Conservation (phyloP, 2,329 filamentous ascomycete genomes). For the Fusarium torulosum region DNA sequence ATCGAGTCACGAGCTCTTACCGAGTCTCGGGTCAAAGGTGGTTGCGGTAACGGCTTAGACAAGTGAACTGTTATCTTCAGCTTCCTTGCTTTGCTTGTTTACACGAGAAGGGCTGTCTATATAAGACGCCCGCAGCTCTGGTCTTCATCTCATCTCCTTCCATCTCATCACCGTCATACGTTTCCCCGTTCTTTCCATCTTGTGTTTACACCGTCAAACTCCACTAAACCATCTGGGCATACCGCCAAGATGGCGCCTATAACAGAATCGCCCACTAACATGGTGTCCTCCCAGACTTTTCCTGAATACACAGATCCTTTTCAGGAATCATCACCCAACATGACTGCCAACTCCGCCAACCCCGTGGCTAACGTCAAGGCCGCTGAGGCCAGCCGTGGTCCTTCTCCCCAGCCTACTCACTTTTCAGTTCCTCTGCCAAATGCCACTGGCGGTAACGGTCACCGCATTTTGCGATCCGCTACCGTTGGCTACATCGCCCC, state of each 20-base stretch:
- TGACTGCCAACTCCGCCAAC: slow-evolving; percentile 56
- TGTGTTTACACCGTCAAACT: slow-evolving; percentile 26
- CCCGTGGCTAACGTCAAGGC: slow-evolving; percentile 57
- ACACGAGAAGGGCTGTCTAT: slow-evolving; percentile 30
- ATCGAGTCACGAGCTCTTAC: slow-evolving; percentile 29
- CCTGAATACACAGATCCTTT: slow-evolving; percentile 60
- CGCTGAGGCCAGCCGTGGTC: slow-evolving; percentile 67
- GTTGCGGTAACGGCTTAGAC: slow-evolving; percentile 18
- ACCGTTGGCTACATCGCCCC: slow-evolving; percentile 95
- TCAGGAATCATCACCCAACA: slow-evolving; percentile 50
- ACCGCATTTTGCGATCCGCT: slow-evolving; percentile 84
- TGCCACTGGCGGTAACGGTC: slow-evolving; percentile 67
- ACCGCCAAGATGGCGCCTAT: slow-evolving; percentile 54
- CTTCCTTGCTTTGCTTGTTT: slow-evolving; percentile 14
- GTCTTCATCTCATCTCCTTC: slow-evolving; percentile 13
- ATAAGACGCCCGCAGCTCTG: slow-evolving; percentile 38
- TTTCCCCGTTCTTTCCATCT: slow-evolving; percentile 18
- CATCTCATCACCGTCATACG: slow-evolving; percentile 18
- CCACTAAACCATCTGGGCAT: slow-evolving; percentile 23
- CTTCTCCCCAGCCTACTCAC: slow-evolving; percentile 90
- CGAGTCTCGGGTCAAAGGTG: slow-evolving; percentile 29
- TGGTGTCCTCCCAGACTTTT: slow-evolving; percentile 57
- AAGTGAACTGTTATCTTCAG: slow-evolving; percentile 31
- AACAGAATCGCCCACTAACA: slow-evolving; percentile 57
- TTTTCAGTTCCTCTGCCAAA: slow-evolving; percentile 73